Evolutionary conservation across 2,329 filamentous ascomycete species (phyloP), one percentile per base, ranked within the genome.

Genomic region (Penicillium sp.): DNA sequence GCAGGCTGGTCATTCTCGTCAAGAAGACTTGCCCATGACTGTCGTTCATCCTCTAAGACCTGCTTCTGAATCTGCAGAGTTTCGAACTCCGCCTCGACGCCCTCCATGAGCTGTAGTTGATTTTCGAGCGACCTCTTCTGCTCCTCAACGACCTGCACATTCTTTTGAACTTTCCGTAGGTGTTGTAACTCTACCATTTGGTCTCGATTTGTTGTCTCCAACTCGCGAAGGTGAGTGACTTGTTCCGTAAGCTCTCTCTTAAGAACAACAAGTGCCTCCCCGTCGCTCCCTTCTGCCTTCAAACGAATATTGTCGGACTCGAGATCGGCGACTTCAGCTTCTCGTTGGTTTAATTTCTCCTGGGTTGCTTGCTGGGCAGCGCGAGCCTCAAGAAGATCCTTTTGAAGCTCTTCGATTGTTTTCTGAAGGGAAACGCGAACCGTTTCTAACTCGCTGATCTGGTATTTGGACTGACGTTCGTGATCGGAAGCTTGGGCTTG

Each of bases 121-220:
- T 87, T 85, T 71, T 94, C 88, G 22, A 99, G 77, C 0, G 86
- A 85, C 58, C 90, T 82, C 79, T 97, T 97, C 77, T 99, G 92
- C 72, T 99, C 94, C 70, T 99, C 92, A 0, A 97, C 89, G 2
- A 99, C 84, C 68, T 96, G 90, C 1, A 96, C 87, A n/a, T 89
- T 90, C 74, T 90, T 93, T 71, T 92, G 87, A 3, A 88, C 77
- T 62, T 92, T 89, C 14, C 92, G 87, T 35, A 95, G 81, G 63
- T 92, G 88, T 64, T 89, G 90, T 33, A 99, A 77, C 70, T 99
- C 93, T 0, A 82, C 75, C 14, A 85, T 79, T 68, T 96, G 90
- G 48, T 96, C 90, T 23, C 90, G 82, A 59, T 91, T 96, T 33
- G 85, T 85, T 1, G 84, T 82, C 71, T 99, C 94, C 3, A 99